Evolutionary conservation across 2,329 filamentous ascomycete genomes (phyloP), one percentile per base, ranked within the genome.

Genomic region (Ceratocystis destructans): DNA sequence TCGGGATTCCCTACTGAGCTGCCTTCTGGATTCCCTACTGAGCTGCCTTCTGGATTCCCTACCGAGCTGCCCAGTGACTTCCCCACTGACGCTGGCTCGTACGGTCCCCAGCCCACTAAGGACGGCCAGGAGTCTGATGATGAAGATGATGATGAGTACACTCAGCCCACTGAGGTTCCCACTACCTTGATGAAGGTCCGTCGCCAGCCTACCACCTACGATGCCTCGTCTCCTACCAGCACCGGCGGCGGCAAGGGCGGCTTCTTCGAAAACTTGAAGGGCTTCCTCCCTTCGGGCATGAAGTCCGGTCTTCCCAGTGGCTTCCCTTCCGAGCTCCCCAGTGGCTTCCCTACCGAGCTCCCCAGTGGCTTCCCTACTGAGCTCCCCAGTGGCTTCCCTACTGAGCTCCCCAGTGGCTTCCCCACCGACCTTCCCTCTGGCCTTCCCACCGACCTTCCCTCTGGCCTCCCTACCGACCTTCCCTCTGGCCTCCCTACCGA

Each of bases 151-250:
- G 3, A 15, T 15, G 37, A 41, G 37, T 41, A 41, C 37, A 5
- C 28, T 5, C 28, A 28, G 28, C 28, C 28, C 25, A 64, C 28
- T n/a, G 22, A 31, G 48, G 28, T 25, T 28, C 62, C 33, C 50
- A 65, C 66, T 61, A 64, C 66, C 17, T 44, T 62, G 33, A 31
- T 31, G 62, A 67, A 48, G 62, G 64, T 65, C 50, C 57, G 45
- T n/a, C 64, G 55, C 55, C 62, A 61, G 65, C 53, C 45, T 41
- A 41, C 37, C 37, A 5, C 10, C 37, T 41, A 41, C 37, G 37
- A 4, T 41, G 0, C 3, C 37, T 41, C 37, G 12, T 41, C 37
- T 53, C 41, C 33, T 41, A 41, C 17, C 37, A 57, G 20, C 61
- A n/a, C 33, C 31, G 50, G 50, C n/a, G 8, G 22, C n/a, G 50